Conservation (phyloP, 1,284 basidiomycete species). For the Spongispora temasekensis region DNA sequence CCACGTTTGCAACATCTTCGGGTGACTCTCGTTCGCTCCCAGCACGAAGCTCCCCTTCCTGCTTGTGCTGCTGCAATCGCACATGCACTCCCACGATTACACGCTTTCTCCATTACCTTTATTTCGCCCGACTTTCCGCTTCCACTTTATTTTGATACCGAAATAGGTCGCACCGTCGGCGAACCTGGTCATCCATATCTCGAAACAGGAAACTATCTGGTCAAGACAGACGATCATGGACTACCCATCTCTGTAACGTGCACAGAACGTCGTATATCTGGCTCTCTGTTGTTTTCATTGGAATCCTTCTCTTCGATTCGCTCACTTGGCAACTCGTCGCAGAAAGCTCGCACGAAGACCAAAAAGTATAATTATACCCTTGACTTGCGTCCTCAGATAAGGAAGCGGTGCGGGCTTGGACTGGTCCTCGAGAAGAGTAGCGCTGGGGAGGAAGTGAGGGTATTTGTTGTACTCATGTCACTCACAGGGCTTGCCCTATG, state of each 20-base stretch:
- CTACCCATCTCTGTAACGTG: conserved; percentile 45
- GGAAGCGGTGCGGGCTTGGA: conserved; percentile 39
- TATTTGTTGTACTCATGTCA: conserved; percentile 57
- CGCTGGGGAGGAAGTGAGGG: conserved; percentile 68
- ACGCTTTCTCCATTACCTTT: conserved; percentile 61
- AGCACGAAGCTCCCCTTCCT: conserved; percentile 61
- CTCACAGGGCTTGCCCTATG: conserved; percentile 58
- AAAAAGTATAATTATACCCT: conserved; percentile 27
- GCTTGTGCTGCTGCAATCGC: conserved; percentile 62
- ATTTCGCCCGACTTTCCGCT: conserved; percentile 48
- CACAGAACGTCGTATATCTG: conserved; percentile 48
- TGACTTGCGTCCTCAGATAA: conserved; percentile 29
- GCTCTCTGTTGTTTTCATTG: conserved; percentile 37
- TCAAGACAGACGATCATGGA: conserved; percentile 46
- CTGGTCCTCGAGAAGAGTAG: conserved; percentile 57
- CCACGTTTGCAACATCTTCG: conserved; percentile 59
- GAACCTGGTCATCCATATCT: conserved; percentile 27
- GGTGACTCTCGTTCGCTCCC: conserved; percentile 62
- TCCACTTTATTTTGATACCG: conserved; percentile 35
- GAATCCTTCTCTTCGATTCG: conserved; percentile 41
- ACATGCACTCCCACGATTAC: conserved; percentile 61
- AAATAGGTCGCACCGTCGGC: conserved; percentile 35
- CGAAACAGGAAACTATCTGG: conserved; percentile 53
- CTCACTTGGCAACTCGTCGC: conserved; percentile 35
- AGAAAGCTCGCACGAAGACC: conserved; percentile 4